phyloP scores from a whole-genome alignment of 1,284 basidiomycete species.

The Uromyces viciae-fabae region DNA sequence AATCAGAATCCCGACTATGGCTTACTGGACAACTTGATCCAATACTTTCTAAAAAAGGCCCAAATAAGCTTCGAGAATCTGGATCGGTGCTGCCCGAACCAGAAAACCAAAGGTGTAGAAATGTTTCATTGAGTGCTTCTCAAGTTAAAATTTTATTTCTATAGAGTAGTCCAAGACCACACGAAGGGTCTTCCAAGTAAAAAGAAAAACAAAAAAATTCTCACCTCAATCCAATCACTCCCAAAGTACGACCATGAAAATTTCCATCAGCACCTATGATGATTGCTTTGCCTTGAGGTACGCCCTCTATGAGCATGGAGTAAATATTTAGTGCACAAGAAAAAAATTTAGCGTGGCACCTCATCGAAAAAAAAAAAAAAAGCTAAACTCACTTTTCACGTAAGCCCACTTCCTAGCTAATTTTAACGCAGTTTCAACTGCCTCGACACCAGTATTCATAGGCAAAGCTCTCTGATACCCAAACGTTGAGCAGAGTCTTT shows the following conservation, averaged over 20 bases:
- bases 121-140: too few species aligned
- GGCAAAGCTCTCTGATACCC: constrained; percentile 94
- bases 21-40: constrained; percentile 66
- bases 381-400: constrained; percentile 45
- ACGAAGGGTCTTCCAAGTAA: too few species aligned
- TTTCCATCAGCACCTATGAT: constrained; percentile 84
- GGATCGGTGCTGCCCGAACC: constrained; percentile 64
- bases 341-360: not conserved
- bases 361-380: not conserved
- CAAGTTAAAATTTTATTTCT: too few species aligned
- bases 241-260: constrained; percentile 92
- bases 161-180: too few species aligned
- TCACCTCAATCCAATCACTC: constrained; percentile 68
- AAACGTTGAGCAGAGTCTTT: constrained; percentile 77
- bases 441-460: constrained; percentile 99
- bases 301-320: constrained; percentile 62
- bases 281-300: constrained; percentile 76
- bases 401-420: constrained; percentile 55
- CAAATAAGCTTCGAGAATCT: constrained; percentile 79
- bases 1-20: constrained; percentile 59
- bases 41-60: constrained; percentile 80
- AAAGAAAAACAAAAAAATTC: too few species aligned
- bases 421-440: constrained; percentile 78
- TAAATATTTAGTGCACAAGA: not conserved
- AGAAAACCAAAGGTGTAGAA: too few species aligned